Conservation (phyloP, 2,329 filamentous ascomycete genomes). For the Arthroderma sp. region DNA sequence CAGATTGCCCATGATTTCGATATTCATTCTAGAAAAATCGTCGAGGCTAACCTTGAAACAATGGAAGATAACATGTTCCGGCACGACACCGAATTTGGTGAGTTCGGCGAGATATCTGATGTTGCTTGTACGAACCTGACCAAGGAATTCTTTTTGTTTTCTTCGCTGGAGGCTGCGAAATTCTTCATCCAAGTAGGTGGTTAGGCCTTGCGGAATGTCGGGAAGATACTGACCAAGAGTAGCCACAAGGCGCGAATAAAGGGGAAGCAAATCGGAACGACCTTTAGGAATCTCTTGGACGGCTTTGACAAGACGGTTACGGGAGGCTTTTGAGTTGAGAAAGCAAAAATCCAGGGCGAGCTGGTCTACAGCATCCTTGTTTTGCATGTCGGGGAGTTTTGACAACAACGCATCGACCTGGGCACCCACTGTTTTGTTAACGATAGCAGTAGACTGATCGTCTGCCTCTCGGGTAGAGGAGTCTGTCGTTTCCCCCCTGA, state of each 20-base stretch:
- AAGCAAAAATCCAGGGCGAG: constrained; percentile 95
- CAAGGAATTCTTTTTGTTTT: constrained; percentile 94
- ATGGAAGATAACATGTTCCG: constrained; percentile 97
- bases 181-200: constrained; percentile 86
- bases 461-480: constrained; percentile 47
- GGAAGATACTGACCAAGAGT: constrained; percentile 89
- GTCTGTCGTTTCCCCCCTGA: constrained; percentile 23
- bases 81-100: constrained; percentile 95
- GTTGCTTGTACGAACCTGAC: constrained; percentile 83
- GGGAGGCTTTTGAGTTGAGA: constrained; percentile 92
- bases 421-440: constrained; percentile 92
- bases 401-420: constrained; percentile 86
- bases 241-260: constrained; percentile 84
- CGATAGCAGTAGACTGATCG: constrained; percentile 84
- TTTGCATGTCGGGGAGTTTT: constrained; percentile 79
- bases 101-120: constrained; percentile 95
- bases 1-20: constrained; percentile 93
- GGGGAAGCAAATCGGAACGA: constrained; percentile 75
- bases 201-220: constrained; percentile 82
- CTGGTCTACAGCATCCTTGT: constrained; percentile 83
- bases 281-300: constrained; percentile 92
- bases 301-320: constrained; percentile 84
- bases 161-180: constrained; percentile 92
- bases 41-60: constrained; percentile 95
- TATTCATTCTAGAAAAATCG: constrained; percentile 97